These are phyloP conservation scores for Xerocomus cyaneibrunnescens DNA, from an alignment of 1,284 basidiomycete genomes.

Conservation along the genomic window DNA sequence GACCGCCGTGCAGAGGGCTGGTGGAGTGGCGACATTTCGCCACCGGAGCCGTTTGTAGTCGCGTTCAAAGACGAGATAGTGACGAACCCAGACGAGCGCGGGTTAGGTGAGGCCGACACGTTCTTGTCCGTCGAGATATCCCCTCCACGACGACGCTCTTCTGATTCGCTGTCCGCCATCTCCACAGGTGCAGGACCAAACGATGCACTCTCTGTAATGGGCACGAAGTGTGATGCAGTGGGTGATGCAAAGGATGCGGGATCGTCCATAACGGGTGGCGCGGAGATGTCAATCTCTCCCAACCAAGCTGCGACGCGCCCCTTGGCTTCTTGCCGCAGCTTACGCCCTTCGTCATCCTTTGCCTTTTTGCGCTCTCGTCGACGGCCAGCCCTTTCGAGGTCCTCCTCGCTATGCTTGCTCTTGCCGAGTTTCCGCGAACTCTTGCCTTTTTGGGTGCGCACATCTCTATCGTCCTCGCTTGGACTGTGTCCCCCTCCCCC, in stretches of 20 bases:
- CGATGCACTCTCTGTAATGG: slow-evolving; percentile 25
- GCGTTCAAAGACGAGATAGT: slow-evolving; percentile 54
- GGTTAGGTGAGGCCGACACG: slow-evolving; percentile 51
- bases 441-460: slow-evolving; percentile 32
- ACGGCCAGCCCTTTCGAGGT: slow-evolving; percentile 33
- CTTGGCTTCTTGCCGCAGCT: slow-evolving; percentile 53
- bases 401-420: slow-evolving; percentile 33
- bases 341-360: slow-evolving; percentile 37
- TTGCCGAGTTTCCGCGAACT: slow-evolving; percentile 26
- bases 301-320: slow-evolving; percentile 78
- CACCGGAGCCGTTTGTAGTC: slow-evolving; percentile 1
- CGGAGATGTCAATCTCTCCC: slow-evolving; percentile 58
- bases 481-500: slow-evolving; percentile 36
- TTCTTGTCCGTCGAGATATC: slow-evolving; percentile 18
- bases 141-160: slow-evolving; percentile 2
- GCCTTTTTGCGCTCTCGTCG: slow-evolving; percentile 27
- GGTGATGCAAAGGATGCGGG: slow-evolving; percentile 21
- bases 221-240: slow-evolving; percentile 25
- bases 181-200: slow-evolving; percentile 15
- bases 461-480: slow-evolving; percentile 34
- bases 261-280: slow-evolving; percentile 31
- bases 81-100: slow-evolving; percentile 71
- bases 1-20: slow-evolving; percentile 23
- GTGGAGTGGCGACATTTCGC: slow-evolving; percentile 7
- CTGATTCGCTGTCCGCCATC: slow-evolving; percentile 9